Conservation (phyloP, 345 rosid species). For the Murraya koenigii region DNA sequence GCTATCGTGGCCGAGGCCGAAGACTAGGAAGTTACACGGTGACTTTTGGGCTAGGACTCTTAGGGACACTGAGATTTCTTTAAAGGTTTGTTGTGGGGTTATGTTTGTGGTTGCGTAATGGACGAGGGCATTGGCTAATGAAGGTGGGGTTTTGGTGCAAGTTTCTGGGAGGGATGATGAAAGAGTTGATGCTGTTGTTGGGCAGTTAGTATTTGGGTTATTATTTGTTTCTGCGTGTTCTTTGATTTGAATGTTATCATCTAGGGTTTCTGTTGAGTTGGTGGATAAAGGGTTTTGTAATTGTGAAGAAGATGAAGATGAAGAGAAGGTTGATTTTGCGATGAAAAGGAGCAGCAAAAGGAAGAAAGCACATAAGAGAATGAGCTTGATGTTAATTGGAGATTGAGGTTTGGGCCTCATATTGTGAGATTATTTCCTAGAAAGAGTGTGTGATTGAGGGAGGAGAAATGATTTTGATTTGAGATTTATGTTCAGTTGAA, state of each 20-base stretch:
- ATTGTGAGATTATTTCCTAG: constrained; percentile 1
- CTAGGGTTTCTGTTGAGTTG: neutral
- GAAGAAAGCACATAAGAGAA: constrained; percentile 34
- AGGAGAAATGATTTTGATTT: neutral
- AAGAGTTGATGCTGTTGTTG: constrained; percentile 8
- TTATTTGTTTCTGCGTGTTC: neutral
- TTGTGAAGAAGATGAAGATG: constrained; percentile 18
- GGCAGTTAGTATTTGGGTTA: constrained; percentile 11
- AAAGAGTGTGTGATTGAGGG: neutral
- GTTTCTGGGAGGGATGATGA: constrained; percentile 3
- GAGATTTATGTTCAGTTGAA: neutral
- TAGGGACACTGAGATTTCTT: constrained; percentile 71
- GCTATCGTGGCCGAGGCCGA: constrained; percentile 89
- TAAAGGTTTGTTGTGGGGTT: constrained; percentile 86
- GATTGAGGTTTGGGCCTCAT: constrained; percentile 37
- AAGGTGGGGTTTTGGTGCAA: constrained; percentile 63
- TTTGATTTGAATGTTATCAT: neutral
- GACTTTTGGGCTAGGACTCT: constrained; percentile 50
- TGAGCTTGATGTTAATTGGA: constrained; percentile 36
- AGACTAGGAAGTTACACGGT: constrained; percentile 84
- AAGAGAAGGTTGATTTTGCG: constrained; percentile 34
- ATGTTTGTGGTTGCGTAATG: constrained; percentile 73
- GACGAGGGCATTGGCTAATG: constrained; percentile 62
- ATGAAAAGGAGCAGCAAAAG: constrained; percentile 43
- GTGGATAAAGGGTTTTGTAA: neutral